These are phyloP conservation scores for Talaromyces borbonicus DNA, from an alignment of 495 filamentous ascomycete species.

Conservation along the genomic window DNA sequence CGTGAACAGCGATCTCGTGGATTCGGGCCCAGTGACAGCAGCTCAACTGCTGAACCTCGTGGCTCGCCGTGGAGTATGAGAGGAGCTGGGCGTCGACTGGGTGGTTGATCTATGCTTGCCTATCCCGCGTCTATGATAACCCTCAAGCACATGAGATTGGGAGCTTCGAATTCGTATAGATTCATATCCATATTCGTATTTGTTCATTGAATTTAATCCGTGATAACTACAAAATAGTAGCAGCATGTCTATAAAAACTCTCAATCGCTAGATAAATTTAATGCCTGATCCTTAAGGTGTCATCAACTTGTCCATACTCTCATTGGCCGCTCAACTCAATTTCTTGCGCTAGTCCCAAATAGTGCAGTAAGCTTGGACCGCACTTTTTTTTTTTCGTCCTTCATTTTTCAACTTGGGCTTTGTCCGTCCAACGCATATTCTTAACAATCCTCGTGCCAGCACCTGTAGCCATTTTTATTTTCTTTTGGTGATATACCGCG, in stretches of 20 bases:
- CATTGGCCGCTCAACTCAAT: not conserved
- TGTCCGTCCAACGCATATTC: not conserved
- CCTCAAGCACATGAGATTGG: not conserved
- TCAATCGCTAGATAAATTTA: not conserved
- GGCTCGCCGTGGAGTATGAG: conserved; percentile 50
- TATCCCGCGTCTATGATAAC: not conserved
- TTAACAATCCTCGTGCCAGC: not conserved
- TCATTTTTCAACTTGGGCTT: not conserved
- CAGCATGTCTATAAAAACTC: too few relatives aligned
- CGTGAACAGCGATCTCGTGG: conserved; percentile 17
- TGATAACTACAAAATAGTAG: not conserved
- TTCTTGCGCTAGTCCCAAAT: conserved; percentile 20
- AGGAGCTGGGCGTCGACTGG: conserved; percentile 60
- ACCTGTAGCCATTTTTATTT: not conserved
- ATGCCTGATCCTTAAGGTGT: not conserved
- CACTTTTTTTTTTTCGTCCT: conserved; percentile 19
- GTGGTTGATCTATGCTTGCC: conserved; percentile 22
- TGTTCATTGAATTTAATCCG: not conserved
- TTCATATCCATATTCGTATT: not conserved
- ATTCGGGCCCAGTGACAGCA: conserved; percentile 51
- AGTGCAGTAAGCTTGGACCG: conserved; percentile 21
- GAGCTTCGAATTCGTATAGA: not conserved
- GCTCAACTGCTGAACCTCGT: conserved; percentile 23
- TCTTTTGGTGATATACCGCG: too few relatives aligned
- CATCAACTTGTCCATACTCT: not conserved